phyloP scores from a whole-genome alignment of 352 stramenopile species.

The Globisporangium yorkense region DNA sequence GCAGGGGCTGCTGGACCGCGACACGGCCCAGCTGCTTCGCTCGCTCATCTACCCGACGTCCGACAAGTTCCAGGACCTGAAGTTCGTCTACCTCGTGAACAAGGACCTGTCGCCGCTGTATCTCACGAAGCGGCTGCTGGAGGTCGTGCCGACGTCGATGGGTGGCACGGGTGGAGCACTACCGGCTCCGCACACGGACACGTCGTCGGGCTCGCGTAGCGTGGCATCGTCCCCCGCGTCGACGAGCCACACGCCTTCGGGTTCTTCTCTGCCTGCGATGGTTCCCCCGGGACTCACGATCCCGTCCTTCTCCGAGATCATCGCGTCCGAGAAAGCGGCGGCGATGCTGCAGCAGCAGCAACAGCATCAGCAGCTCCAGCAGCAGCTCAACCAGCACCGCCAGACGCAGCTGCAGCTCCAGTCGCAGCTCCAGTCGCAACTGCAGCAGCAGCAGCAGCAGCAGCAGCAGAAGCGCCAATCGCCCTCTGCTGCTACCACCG shows the following conservation, averaged over 20 bases:
- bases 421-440: background rate
- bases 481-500: background rate
- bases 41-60: conserved; percentile 81
- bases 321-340: conserved; percentile 12
- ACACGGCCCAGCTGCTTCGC: conserved; percentile 67
- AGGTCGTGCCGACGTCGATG: conserved; percentile 49
- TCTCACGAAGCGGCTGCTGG: conserved; percentile 72
- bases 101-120: conserved; percentile 69
- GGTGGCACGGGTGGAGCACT: conserved; percentile 25
- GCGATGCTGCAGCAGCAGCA: conserved; percentile 10
- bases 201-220: conserved; percentile 4
- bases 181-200: conserved; percentile 12
- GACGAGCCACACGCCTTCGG: conserved; percentile 6
- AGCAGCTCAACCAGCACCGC: conserved; percentile 18
- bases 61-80: conserved; percentile 79
- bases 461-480: conserved; percentile 16
- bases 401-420: conserved; percentile 24
- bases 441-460: conserved; percentile 10
- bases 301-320: conserved; percentile 17
- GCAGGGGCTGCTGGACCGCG: conserved; percentile 54
- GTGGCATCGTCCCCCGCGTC: conserved; percentile 13
- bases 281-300: conserved; percentile 13
- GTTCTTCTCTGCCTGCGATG: conserved; percentile 9
- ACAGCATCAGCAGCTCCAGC: conserved; percentile 27
- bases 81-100: conserved; percentile 87